These are phyloP conservation scores for Alternaria atra DNA, from an alignment of 2,329 filamentous ascomycete genomes.

Conservation along the genomic window DNA sequence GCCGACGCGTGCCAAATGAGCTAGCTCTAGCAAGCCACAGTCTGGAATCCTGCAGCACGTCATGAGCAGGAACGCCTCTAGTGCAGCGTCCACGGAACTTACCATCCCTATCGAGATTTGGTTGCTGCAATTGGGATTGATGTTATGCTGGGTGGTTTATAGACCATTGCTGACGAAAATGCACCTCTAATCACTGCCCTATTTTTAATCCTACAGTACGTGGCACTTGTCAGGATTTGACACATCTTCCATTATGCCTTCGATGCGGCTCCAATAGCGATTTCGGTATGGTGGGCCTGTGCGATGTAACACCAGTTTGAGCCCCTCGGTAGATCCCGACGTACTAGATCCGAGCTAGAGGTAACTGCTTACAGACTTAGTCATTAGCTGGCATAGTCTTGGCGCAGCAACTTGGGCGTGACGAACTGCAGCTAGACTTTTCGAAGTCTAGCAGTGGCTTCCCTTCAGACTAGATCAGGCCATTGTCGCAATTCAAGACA, in stretches of 20 bases:
- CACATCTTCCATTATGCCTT: background rate
- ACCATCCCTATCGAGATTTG: background rate
- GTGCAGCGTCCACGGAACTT: background rate
- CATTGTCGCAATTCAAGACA: background rate
- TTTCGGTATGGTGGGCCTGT: background rate
- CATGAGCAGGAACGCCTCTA: background rate
- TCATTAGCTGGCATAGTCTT: background rate
- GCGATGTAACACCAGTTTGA: background rate
- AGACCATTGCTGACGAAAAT: background rate
- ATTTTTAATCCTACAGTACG: background rate
- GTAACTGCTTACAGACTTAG: background rate
- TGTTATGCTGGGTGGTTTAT: background rate
- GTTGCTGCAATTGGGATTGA: background rate
- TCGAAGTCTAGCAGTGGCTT: background rate
- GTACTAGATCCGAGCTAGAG: background rate
- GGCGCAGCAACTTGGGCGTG: background rate
- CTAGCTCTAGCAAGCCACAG: background rate
- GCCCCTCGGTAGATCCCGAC: background rate
- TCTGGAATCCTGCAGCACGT: background rate
- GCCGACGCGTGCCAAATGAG: background rate
- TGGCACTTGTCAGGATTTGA: background rate
- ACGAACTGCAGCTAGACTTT: background rate
- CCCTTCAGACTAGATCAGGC: background rate
- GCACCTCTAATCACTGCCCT: background rate
- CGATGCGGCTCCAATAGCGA: background rate